Evolutionary conservation across 2,329 filamentous ascomycete genomes (phyloP).

Genomic region (Colletotrichum liriopes): DNA sequence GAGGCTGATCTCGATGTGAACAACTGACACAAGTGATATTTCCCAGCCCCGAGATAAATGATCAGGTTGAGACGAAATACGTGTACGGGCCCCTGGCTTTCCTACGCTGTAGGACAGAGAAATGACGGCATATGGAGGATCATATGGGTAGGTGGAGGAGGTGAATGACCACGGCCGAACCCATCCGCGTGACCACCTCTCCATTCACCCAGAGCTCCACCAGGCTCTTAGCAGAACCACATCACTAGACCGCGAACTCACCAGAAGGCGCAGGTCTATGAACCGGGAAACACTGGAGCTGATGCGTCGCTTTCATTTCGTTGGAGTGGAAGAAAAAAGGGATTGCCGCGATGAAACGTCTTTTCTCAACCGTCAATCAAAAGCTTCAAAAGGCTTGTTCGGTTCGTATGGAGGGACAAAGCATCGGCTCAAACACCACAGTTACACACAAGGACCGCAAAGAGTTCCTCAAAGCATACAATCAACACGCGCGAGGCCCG

Average conservation of each 20-base stretch:
- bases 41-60: background rate
- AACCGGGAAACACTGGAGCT: background rate
- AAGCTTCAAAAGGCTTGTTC: background rate
- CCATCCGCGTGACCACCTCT: constrained; percentile 15
- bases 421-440: too few species aligned
- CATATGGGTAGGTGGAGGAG: constrained; percentile 9
- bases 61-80: background rate
- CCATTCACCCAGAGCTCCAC: constrained; percentile 15
- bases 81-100: background rate
- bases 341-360: background rate
- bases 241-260: background rate
- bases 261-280: background rate
- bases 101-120: background rate
- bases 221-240: background rate
- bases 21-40: background rate
- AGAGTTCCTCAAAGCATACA: background rate
- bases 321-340: background rate
- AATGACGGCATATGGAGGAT: constrained; percentile 7
- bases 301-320: background rate
- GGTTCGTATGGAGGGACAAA: background rate
- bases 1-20: constrained; percentile 6
- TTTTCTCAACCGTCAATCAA: background rate
- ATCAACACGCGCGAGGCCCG: background rate
- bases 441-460: background rate
- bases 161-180: constrained; percentile 13